Base-by-base conservation (phyloP, 495 filamentous ascomycete genomes). In the Venustampulla echinocandica region DNA sequence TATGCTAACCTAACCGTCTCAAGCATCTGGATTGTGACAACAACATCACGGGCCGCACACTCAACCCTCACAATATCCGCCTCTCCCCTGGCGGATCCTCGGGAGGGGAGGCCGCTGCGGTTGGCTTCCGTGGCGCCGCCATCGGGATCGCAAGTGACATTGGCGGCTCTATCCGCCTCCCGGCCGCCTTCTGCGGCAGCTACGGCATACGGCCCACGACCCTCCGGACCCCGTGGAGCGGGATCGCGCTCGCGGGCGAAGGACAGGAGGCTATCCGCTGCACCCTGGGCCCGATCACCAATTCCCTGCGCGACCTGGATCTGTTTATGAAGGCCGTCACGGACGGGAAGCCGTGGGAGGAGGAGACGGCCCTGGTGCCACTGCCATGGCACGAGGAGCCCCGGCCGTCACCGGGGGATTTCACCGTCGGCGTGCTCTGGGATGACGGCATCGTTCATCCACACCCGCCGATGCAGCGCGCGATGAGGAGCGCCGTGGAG, bases 121-220 rank as follows among this genome's bases (percentile, higher is more conserved):
- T 79, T 23, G 73, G 65, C 2, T 53, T 80, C 27, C 62, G 57
- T 24, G 75, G 75, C 5, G 75, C 69, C 17, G 64, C 76, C 0
- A 59, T 62, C 10, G 77, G 76, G 1, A 70, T 80, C 55, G 78
- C 77, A 1, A 85, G 81, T 11, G 82, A 87, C 61, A 82, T 85
- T 40, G 83, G 82, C 0, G 83, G 82, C 6, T 77, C 69, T 43
- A 72, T 86, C 14, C 68, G 83, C 0, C 74, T 82, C 23, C 83
- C 83, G 4, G 70, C 80, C 9, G 73, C 69, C 1, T 84, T 82
- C 47, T 79, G 79, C 53, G 76, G 70, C 2, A 51, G 78, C 1
- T 84, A 75, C 61, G 78, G 79, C 0, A 51, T 75, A 34, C 44
- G 50, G 2, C 50, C 44, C 23, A 34, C 35, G 1, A 44, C 30